These are phyloP conservation scores for Fomes fomentarius DNA, from an alignment of 1,284 basidiomycete species.

Conservation along the genomic window DNA sequence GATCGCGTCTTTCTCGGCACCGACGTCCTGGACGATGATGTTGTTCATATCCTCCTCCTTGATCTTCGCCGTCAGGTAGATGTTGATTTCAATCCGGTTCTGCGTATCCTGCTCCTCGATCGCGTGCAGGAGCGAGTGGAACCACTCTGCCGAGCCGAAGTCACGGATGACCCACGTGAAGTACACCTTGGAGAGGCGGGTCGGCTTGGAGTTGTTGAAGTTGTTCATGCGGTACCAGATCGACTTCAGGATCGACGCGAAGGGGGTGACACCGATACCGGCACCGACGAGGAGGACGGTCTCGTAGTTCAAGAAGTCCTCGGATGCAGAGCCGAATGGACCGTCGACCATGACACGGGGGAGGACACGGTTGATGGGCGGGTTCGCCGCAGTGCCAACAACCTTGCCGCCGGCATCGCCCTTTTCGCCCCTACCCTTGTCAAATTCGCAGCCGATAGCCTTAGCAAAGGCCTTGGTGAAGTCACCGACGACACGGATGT, in stretches of 20 bases:
- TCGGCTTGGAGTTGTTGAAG: conserved; percentile 69
- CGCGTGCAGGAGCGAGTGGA: conserved; percentile 89
- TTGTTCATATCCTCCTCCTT: conserved; percentile 90
- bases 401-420: conserved; percentile 59
- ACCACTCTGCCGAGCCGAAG: conserved; percentile 87
- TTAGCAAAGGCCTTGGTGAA: conserved; percentile 83
- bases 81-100: conserved; percentile 87
- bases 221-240: conserved; percentile 95
- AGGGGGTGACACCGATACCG: conserved; percentile 93
- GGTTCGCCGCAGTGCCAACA: conserved; percentile 57
- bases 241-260: conserved; percentile 91
- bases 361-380: conserved; percentile 69
- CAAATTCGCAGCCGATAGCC: conserved; percentile 83
- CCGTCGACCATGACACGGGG: conserved; percentile 91
- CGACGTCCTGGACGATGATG: conserved; percentile 87
- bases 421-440: conserved; percentile 51
- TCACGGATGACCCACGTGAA: conserved; percentile 91
- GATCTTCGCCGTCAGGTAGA: conserved; percentile 87
- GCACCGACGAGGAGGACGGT: conserved; percentile 85
- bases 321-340: conserved; percentile 83
- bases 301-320: conserved; percentile 87
- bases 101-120: conserved; percentile 89
- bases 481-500: conserved; percentile 86
- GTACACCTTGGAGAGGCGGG: conserved; percentile 83
- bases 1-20: conserved; percentile 87